A percentile compares a stretch with the other conserved stretches of the same genome.
phyloP scores from a whole-genome alignment of 805 yeast species.

The Nakazawaea pomicola region DNA sequence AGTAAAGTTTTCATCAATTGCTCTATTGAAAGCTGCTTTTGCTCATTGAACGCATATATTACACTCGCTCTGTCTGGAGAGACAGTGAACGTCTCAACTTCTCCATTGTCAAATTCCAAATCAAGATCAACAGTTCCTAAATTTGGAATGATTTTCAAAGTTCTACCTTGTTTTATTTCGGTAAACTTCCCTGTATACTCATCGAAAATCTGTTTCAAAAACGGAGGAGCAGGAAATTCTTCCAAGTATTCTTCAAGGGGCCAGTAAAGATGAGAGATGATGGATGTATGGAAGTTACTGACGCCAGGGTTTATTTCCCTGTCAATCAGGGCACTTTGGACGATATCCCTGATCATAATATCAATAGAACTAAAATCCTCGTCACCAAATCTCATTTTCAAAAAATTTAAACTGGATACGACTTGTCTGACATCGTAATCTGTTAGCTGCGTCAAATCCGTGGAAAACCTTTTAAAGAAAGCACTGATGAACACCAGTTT shows the following conservation, averaged over 20 bases:
- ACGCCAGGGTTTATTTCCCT: conserved; percentile 26
- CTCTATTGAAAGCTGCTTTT: conserved; percentile 10
- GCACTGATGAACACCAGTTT: conserved; percentile 63
- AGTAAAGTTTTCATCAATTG: conserved; percentile 2
- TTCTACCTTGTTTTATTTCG: conserved; percentile 49
- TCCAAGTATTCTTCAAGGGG: conserved; percentile 44
- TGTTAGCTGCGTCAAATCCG: conserved; percentile 41
- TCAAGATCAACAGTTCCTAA: conserved; percentile 60
- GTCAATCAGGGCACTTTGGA: conserved; percentile 48
- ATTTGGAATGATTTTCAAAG: conserved; percentile 49
- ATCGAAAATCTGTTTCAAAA: conserved; percentile 35
- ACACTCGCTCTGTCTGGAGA: conserved; percentile 69
- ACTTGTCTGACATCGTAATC: conserved; percentile 36
- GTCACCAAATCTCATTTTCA: conserved; percentile 63
- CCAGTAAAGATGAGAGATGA: conserved; percentile 83
- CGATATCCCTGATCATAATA: conserved; percentile 77
- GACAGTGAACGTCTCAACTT: conserved; percentile 37
- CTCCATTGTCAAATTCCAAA: conserved; percentile 46
- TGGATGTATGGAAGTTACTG: conserved; percentile 43
- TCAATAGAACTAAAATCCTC: conserved; percentile 64
- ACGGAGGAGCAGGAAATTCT: conserved; percentile 36
- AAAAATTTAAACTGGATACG: conserved; percentile 38
- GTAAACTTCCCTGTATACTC: conserved; percentile 40
- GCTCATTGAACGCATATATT: conserved; percentile 40
- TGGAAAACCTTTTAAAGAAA: conserved; percentile 56